A percentile compares a stretch with the other conserved stretches of the same genome.
Evolutionary conservation across 78 protist genomes (phyloP).

Genomic region (slime mould (Dictyostelium discoideum)): dicty_2.7 NC_007088.5:979001-979500

Average conservation of each 20-base stretch:
- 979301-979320: constrained; percentile 66
- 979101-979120: constrained; percentile 55
- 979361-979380: constrained; percentile 53
- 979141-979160: constrained; percentile 74
- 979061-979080: background rate
- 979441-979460: background rate
- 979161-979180: constrained; percentile 6
- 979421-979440: constrained; percentile 1
- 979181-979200: constrained; percentile 9
- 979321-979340: constrained; percentile 5
- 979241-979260: constrained; percentile 57
- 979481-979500: background rate
- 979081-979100: constrained; percentile 25
- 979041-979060: constrained; percentile 1
- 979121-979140: constrained; percentile 86
- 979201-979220: background rate
- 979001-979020: constrained; percentile 21
- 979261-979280: constrained; percentile 66
- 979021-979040: constrained; percentile 28
- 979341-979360: constrained; percentile 55
- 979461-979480: constrained; percentile 30
- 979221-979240: constrained; percentile 3
- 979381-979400: constrained; percentile 15
- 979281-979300: background rate
- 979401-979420: constrained; percentile 78